Evolutionary conservation across 2,329 filamentous ascomycete genomes (phyloP).

Genomic region (Penicillium sp.): DNA sequence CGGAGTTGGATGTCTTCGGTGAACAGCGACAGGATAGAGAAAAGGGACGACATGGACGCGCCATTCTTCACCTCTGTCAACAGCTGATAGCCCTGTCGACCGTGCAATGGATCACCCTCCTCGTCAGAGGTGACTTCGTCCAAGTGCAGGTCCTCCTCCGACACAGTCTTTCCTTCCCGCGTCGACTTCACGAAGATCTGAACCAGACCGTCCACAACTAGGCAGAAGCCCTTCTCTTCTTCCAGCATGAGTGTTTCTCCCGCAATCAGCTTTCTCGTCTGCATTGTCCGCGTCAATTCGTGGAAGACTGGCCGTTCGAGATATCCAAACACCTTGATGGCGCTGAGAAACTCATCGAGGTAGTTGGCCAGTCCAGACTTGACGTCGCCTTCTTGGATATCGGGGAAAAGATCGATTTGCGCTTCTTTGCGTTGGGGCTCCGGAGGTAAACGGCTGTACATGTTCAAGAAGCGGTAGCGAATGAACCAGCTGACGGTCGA

Average conservation of each 20-base stretch:
- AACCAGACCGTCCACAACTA: conserved; percentile 93
- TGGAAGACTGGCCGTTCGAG: conserved; percentile 95
- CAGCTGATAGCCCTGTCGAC: conserved; percentile 85
- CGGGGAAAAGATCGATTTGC: conserved; percentile 90
- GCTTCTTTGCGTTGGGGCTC: conserved; percentile 96
- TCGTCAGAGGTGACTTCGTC: conserved; percentile 59
- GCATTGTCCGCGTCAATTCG: conserved; percentile 95
- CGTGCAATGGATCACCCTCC: conserved; percentile 62
- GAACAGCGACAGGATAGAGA: conserved; percentile 94
- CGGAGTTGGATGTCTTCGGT: conserved; percentile 88
- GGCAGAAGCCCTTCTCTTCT: conserved; percentile 96
- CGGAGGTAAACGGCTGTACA: conserved; percentile 90
- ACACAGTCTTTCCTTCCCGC: conserved; percentile 41
- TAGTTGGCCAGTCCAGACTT: conserved; percentile 96
- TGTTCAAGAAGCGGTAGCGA: conserved; percentile 91
- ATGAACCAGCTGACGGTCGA: conserved; percentile 93
- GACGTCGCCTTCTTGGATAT: conserved; percentile 81
- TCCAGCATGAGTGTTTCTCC: conserved; percentile 93
- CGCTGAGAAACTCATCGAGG: conserved; percentile 93
- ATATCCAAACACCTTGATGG: conserved; percentile 98
- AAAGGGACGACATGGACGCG: conserved; percentile 95
- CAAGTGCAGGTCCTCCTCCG: conserved; percentile 40
- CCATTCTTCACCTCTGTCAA: conserved; percentile 97
- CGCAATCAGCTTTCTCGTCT: conserved; percentile 92
- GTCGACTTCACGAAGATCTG: conserved; percentile 98